These are phyloP conservation scores for Amylostereum areolatum DNA, from an alignment of 1,284 basidiomycete genomes.

Conservation along the genomic window DNA sequence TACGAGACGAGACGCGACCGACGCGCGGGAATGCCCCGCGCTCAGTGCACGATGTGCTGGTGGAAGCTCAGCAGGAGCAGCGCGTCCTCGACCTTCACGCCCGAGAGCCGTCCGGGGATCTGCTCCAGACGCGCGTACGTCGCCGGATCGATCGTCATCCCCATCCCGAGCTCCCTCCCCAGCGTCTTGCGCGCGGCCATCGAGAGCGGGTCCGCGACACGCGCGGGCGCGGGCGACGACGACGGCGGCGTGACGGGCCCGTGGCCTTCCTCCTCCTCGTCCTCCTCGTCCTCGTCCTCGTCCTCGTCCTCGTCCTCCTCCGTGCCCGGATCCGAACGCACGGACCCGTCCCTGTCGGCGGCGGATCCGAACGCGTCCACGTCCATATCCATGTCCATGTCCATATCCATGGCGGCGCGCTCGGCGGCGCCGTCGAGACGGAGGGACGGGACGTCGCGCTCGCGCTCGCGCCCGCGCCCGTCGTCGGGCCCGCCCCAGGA, in stretches of 20 bases:
- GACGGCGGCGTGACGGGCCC: slow-evolving; percentile 69
- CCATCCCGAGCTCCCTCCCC: slow-evolving; percentile 13
- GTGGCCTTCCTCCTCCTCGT: slow-evolving; percentile 63
- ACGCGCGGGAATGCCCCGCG: no score
- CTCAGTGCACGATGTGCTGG: slow-evolving; percentile 52
- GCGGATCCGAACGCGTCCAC: slow-evolving; percentile 16
- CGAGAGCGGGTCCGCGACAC: neutral
- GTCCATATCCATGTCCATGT: slow-evolving; percentile 15
- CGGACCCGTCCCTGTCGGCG: slow-evolving; percentile 21
- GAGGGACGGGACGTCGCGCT: slow-evolving; percentile 1
- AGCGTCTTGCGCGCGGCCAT: neutral
- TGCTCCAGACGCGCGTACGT: slow-evolving; percentile 24
- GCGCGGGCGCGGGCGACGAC: slow-evolving; percentile 41
- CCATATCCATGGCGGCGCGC: slow-evolving; percentile 8
- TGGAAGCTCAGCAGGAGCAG: slow-evolving; percentile 65
- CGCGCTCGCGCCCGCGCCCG: slow-evolving; percentile 10
- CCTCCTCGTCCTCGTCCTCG: slow-evolving; percentile 43
- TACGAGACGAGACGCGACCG: no score
- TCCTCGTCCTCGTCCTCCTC: slow-evolving; percentile 31
- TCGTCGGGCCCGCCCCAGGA: slow-evolving; percentile 30
- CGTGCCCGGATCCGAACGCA: slow-evolving; percentile 18
- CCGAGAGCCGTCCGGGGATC: slow-evolving; percentile 22
- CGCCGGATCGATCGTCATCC: slow-evolving; percentile 21
- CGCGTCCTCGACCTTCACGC: slow-evolving; percentile 58
- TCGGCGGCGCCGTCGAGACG: no score